Evolutionary conservation across 2,329 filamentous ascomycete genomes (phyloP).

Genomic region (Aureobasidium sp.): DNA sequence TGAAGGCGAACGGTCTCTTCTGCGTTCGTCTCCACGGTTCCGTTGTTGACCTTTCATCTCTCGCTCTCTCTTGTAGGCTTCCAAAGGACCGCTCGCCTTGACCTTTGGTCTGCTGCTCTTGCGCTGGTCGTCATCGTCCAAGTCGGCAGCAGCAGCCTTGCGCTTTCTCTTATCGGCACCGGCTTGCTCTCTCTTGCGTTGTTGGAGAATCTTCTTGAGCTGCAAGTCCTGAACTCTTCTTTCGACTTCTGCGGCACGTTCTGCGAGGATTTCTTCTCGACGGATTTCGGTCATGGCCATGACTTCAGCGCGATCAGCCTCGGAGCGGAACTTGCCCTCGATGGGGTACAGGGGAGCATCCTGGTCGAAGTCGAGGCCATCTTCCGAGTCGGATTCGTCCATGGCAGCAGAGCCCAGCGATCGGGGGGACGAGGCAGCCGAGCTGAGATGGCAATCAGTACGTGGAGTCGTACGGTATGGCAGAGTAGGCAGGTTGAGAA

Average conservation of each 20-base stretch:
- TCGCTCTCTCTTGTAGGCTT: constrained; percentile 55
- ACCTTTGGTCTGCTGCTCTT: constrained; percentile 47
- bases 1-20: constrained; percentile 40
- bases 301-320: constrained; percentile 52
- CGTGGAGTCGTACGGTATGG: constrained; percentile 9
- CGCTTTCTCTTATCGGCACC: constrained; percentile 52
- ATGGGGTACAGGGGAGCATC: constrained; percentile 67
- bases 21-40: constrained; percentile 37
- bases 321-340: constrained; percentile 68
- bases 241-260: constrained; percentile 76
- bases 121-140: constrained; percentile 62
- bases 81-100: constrained; percentile 60
- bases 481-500: constrained; percentile 14
- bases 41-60: constrained; percentile 45
- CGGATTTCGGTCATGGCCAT: constrained; percentile 83
- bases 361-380: constrained; percentile 43
- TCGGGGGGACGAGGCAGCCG: constrained; percentile 58
- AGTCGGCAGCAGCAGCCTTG: constrained; percentile 68
- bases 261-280: constrained; percentile 81
- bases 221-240: constrained; percentile 73
- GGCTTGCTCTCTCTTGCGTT: constrained; percentile 54
- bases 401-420: constrained; percentile 78
- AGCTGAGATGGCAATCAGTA: constrained; percentile 39
- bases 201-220: constrained; percentile 66
- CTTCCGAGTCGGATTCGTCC: constrained; percentile 76